These are phyloP conservation scores for Eucalyptus fibrosa DNA, from an alignment of 345 rosid species.

Conservation along the genomic window DNA sequence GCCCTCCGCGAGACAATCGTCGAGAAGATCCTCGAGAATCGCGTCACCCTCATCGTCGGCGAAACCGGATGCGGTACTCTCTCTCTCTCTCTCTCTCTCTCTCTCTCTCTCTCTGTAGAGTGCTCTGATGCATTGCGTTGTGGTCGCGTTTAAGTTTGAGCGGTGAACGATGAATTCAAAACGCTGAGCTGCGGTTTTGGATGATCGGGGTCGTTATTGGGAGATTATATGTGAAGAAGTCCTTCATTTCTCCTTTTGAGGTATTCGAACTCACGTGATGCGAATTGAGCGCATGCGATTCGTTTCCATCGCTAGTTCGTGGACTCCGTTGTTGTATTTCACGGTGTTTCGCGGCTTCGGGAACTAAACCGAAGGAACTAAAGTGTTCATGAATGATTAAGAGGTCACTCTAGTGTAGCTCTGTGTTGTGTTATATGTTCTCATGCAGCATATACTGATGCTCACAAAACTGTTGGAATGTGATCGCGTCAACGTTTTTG, in stretches of 20 bases:
- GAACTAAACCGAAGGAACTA: background rate
- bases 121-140: background rate
- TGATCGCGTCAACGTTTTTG: background rate
- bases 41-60: slow-evolving; percentile 91
- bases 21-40: slow-evolving; percentile 72
- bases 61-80: slow-evolving; percentile 83
- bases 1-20: slow-evolving; percentile 51
- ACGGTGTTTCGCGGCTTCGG: background rate
- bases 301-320: background rate
- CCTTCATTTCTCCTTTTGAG: background rate
- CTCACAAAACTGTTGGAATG: background rate
- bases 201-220: background rate
- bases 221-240: background rate
- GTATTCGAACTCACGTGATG: background rate
- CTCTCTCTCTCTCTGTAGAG: background rate
- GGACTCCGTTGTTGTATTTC: background rate
- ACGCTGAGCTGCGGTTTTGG: background rate
- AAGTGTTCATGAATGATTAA: background rate
- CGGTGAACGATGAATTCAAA: background rate
- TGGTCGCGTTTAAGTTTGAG: background rate
- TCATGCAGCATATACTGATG: background rate
- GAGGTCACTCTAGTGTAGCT: background rate
- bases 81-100: background rate
- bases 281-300: background rate
- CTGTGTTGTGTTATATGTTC: background rate